Conservation (phyloP, 2,329 filamentous ascomycete species). For the Magnaporthiopsis rhizophila region DNA sequence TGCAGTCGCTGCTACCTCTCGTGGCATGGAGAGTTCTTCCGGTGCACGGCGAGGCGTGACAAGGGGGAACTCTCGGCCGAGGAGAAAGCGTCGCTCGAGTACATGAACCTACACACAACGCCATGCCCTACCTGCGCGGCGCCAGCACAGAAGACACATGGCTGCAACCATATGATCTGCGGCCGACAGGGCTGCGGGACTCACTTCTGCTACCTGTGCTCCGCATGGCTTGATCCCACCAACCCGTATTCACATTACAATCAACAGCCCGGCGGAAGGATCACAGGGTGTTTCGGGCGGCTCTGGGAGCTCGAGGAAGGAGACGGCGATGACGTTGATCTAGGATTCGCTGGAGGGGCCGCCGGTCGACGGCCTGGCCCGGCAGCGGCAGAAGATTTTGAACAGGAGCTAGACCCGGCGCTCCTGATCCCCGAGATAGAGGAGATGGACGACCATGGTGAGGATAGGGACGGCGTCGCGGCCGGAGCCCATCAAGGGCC, state of each 20-base stretch:
- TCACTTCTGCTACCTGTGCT: constrained; percentile 94
- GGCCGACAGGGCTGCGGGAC: constrained; percentile 64
- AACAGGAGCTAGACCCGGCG: constrained; percentile 2
- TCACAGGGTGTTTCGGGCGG: constrained; percentile 69
- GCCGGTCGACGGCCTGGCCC: constrained; percentile 11
- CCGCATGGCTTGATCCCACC: constrained; percentile 69
- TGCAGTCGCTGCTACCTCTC: constrained; percentile 61
- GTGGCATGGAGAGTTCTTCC: constrained; percentile 85
- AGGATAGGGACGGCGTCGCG: constrained; percentile 13
- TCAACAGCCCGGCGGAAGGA: constrained; percentile 38
- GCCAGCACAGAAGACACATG: constrained; percentile 81
- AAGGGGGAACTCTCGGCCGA: constrained; percentile 69
- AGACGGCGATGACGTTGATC: constrained; percentile 51
- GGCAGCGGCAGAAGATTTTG: constrained; percentile 10
- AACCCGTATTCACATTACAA: constrained; percentile 93
- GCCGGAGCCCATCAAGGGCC: not conserved
- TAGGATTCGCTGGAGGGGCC: constrained; percentile 32
- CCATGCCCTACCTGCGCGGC: constrained; percentile 82
- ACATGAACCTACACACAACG: constrained; percentile 72
- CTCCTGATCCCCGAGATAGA: constrained; percentile 21
- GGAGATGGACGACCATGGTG: constrained; percentile 25
- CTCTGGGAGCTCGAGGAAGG: constrained; percentile 86
- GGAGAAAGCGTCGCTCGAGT: constrained; percentile 80
- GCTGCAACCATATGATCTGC: constrained; percentile 97
- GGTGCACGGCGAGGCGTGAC: constrained; percentile 59